Conservation (phyloP, 345 rosid species). For the Garcia nutans region DNA sequence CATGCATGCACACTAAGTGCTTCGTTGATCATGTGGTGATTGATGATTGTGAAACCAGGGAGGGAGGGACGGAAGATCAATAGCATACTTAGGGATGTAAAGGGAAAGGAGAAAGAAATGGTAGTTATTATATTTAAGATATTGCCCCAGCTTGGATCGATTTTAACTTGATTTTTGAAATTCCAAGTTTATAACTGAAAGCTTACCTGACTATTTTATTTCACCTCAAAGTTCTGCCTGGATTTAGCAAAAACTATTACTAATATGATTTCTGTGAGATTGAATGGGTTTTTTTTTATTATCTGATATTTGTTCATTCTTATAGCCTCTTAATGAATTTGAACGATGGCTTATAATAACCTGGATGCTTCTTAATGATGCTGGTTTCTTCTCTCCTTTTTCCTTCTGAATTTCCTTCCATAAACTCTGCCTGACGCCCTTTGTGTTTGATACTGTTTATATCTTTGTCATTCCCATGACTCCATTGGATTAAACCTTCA, state of each 20-base stretch:
- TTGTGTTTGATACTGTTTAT: not conserved
- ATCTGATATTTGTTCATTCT: not conserved
- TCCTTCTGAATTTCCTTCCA: not conserved
- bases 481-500: not conserved
- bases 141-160: not conserved
- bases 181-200: no score
- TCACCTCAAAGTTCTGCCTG: no score
- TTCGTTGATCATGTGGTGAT: no score
- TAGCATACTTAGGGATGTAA: no score
- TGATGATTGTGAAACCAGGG: not conserved
- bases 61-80: not conserved
- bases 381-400: not conserved
- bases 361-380: not conserved
- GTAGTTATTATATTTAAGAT: not conserved
- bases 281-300: not conserved
- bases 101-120: not conserved
- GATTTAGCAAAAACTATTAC: no score
- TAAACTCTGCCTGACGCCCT: not conserved
- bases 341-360: not conserved
- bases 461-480: not conserved
- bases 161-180: no score
- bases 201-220: no score
- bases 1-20: no score
- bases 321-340: not conserved
- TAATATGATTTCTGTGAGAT: no score